Evolutionary conservation across 2,329 filamentous ascomycete genomes (phyloP).

Genomic region (Paecilomyces formosus): DNA sequence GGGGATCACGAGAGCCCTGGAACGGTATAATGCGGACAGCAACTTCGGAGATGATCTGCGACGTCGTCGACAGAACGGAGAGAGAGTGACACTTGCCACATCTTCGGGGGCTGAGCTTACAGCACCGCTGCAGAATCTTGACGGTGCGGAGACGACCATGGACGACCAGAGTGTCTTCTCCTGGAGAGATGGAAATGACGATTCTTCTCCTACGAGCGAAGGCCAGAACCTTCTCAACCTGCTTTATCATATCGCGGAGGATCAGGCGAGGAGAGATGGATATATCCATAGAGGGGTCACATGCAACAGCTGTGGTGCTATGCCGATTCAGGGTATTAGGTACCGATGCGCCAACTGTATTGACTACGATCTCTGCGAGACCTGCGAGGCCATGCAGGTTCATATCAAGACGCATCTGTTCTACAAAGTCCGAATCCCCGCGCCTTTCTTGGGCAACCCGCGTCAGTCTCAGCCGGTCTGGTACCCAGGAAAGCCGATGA

Average conservation of each 20-base stretch:
- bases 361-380: slow-evolving; percentile 92
- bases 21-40: slow-evolving; percentile 30
- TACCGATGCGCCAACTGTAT: slow-evolving; percentile 94
- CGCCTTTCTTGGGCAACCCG: slow-evolving; percentile 70
- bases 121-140: slow-evolving; percentile 17
- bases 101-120: slow-evolving; percentile 23
- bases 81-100: slow-evolving; percentile 28
- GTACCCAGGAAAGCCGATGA: slow-evolving; percentile 81
- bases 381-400: slow-evolving; percentile 65
- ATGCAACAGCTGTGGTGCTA: slow-evolving; percentile 81
- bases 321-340: slow-evolving; percentile 83
- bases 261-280: slow-evolving; percentile 78
- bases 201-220: slow-evolving; percentile 33
- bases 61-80: slow-evolving; percentile 29
- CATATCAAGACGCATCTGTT: slow-evolving; percentile 92
- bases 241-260: slow-evolving; percentile 86
- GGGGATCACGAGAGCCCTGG: slow-evolving; percentile 29
- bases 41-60: slow-evolving; percentile 34
- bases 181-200: slow-evolving; percentile 36
- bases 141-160: slow-evolving; percentile 27
- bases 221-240: slow-evolving; percentile 79
- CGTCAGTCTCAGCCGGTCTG: slow-evolving; percentile 74
- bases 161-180: slow-evolving; percentile 40
- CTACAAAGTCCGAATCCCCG: slow-evolving; percentile 88
- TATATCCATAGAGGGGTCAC: slow-evolving; percentile 89